Evolutionary conservation across 164 flowering plant species (phyloP), one percentile per base, ranked within the genome.

Genomic region (Taxillus chinensis): DNA sequence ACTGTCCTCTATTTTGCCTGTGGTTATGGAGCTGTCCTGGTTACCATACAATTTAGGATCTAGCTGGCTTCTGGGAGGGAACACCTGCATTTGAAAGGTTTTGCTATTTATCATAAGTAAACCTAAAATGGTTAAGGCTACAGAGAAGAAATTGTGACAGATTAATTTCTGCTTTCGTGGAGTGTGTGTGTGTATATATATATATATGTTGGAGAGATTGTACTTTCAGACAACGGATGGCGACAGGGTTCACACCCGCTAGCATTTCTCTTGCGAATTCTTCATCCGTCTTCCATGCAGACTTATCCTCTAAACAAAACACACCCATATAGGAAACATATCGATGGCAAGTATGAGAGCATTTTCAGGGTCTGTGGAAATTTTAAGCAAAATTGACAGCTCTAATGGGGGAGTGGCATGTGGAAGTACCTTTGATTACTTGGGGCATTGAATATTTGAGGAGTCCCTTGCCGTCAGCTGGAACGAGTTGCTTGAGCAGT

Each of bases 241-340:
- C 46, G 14, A 75, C 77, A 41, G 96, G 95, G 76, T 87, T 79
- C 2, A 85, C 13, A 43, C 97, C 97, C 41, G 97, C 93, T 11
- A 91, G 78, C 91, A 85, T 91, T 79, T 90, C 90, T 66, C 95
- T 74, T 4, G 75, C 83, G 60, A 86, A 89, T 75, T 89, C 96
- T 70, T 75, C 90, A 57, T 90, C 96, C 9, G 87, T 79, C 62
- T 75, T 78, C 96, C 96, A 90, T 15, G 89, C 95, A 12, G 74
- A 41, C 71, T 77, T 76, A 49, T 79, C 73, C 65, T 68, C 96
- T 89, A 82, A 62, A 13, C 50, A 55, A 66, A 52, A 43, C 46
- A 43, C 46, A 43, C 8, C 27, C 27, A 27, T 27, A 27, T 27
- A 27, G 27, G 27, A 27, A 27, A 27, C 27, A 27, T 27, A 27